phyloP scores from a whole-genome alignment of 2,329 filamentous ascomycete species.

The Esteya vermicola region DNA sequence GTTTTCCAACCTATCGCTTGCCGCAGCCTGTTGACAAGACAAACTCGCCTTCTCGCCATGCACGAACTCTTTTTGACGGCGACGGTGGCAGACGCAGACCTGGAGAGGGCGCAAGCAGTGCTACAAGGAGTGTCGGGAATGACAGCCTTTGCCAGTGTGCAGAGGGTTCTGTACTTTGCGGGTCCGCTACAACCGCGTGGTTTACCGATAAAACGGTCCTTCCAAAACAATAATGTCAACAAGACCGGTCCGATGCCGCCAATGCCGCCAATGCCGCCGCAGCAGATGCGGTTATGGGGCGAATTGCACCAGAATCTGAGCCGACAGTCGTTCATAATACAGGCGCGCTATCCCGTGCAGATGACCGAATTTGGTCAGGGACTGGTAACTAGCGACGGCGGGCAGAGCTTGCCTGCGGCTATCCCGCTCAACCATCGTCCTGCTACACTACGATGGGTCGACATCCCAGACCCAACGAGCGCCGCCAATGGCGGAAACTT shows the following conservation, averaged over 20 bases:
- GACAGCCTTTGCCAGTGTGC: background rate
- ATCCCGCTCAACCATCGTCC: slow-evolving; percentile 22
- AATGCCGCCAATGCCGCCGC: slow-evolving; percentile 19
- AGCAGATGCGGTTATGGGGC: slow-evolving; percentile 27
- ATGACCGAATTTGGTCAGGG: slow-evolving; percentile 23
- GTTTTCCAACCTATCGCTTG: no score
- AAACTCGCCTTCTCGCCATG: background rate
- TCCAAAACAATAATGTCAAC: no score
- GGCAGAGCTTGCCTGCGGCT: background rate
- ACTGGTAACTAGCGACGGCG: no score
- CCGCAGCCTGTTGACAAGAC: no score
- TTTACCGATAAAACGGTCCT: background rate
- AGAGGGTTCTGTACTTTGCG: background rate
- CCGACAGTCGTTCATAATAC: slow-evolving; percentile 42
- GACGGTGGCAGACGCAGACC: background rate
- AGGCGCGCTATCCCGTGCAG: slow-evolving; percentile 38
- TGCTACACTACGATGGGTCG: slow-evolving; percentile 41
- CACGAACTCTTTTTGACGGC: background rate
- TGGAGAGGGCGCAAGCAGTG: background rate
- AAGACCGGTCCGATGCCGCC: no score
- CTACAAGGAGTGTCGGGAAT: background rate
- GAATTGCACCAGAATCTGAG: slow-evolving; percentile 39
- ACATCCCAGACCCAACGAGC: slow-evolving; percentile 43
- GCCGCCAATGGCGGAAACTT: slow-evolving; percentile 15
- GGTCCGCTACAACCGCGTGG: background rate